These are phyloP conservation scores for Arthroderma sp. DNA, from an alignment of 2,329 filamentous ascomycete genomes.

Conservation along the genomic window DNA sequence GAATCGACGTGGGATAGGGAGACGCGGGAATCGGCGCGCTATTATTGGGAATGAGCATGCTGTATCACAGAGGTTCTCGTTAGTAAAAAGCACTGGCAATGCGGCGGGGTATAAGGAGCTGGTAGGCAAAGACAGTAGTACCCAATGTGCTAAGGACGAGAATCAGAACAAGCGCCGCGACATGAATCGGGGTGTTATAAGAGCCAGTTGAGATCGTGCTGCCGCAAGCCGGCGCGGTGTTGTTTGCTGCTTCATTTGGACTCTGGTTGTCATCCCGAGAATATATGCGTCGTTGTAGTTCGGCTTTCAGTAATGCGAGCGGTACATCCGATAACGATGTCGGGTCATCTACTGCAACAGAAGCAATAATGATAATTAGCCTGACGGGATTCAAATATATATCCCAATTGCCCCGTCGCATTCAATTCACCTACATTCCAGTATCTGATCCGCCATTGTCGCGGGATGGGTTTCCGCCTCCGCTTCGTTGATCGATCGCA, in stretches of 20 bases:
- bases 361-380: too few relatives aligned
- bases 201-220: slow-evolving; percentile 20
- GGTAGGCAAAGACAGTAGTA: slow-evolving; percentile 12
- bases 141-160: slow-evolving; percentile 38
- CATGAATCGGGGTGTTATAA: slow-evolving; percentile 55
- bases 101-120: background rate
- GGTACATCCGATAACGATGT: slow-evolving; percentile 19
- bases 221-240: slow-evolving; percentile 21
- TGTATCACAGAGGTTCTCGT: slow-evolving; percentile 12
- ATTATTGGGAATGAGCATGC: slow-evolving; percentile 51
- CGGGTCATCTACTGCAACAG: too few relatives aligned
- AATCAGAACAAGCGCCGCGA: slow-evolving; percentile 55
- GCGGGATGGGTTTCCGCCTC: too few relatives aligned
- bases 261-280: background rate
- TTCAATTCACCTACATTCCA: too few relatives aligned
- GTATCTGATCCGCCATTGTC: too few relatives aligned
- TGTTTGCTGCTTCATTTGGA: background rate
- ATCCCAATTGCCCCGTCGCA: too few relatives aligned
- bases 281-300: slow-evolving; percentile 14
- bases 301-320: slow-evolving; percentile 21
- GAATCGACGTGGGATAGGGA: slow-evolving; percentile 45
- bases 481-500: too few relatives aligned
- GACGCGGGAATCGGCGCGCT: slow-evolving; percentile 44
- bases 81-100: background rate
- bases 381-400: too few relatives aligned